Evolutionary conservation across 2,329 filamentous ascomycete genomes (phyloP).

Genomic region (Sporothrix sp.): DNA sequence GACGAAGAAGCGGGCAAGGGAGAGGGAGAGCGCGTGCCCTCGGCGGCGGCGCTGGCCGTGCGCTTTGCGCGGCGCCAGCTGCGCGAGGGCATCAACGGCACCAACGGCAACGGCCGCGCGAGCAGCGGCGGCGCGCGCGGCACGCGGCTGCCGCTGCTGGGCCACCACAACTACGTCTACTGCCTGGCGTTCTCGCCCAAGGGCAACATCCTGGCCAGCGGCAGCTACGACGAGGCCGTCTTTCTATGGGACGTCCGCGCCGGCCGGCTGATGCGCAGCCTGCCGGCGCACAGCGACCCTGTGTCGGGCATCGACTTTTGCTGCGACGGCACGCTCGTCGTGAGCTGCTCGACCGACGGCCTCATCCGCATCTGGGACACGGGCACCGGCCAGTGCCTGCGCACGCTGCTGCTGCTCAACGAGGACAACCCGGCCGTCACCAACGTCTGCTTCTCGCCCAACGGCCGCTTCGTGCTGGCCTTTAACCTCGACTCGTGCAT

Average conservation of each 20-base stretch:
- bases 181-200: conserved; percentile 93
- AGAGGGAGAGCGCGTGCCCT: neutral
- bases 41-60: neutral
- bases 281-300: conserved; percentile 91
- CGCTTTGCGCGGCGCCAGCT: conserved; percentile 9
- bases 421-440: conserved; percentile 90
- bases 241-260: conserved; percentile 94
- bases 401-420: conserved; percentile 90
- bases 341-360: conserved; percentile 84
- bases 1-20: neutral
- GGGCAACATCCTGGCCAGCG: conserved; percentile 91
- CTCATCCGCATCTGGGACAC: conserved; percentile 95
- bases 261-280: conserved; percentile 74
- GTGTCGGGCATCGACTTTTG: conserved; percentile 92
- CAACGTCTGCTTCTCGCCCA: conserved; percentile 84
- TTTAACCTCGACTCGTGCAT: conserved; percentile 87
- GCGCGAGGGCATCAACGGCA: conserved; percentile 8
- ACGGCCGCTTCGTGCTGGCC: conserved; percentile 85
- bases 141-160: conserved; percentile 53
- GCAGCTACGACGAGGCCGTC: conserved; percentile 93
- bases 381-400: conserved; percentile 84
- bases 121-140: conserved; percentile 20
- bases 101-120: conserved; percentile 7
- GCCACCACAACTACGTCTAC: conserved; percentile 95
- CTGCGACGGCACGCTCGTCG: conserved; percentile 82